Evolutionary conservation across 257 asterid genomes (phyloP), one percentile per base, ranked within the genome.

Genomic region (Dorcoceras hygrometricum): DNA sequence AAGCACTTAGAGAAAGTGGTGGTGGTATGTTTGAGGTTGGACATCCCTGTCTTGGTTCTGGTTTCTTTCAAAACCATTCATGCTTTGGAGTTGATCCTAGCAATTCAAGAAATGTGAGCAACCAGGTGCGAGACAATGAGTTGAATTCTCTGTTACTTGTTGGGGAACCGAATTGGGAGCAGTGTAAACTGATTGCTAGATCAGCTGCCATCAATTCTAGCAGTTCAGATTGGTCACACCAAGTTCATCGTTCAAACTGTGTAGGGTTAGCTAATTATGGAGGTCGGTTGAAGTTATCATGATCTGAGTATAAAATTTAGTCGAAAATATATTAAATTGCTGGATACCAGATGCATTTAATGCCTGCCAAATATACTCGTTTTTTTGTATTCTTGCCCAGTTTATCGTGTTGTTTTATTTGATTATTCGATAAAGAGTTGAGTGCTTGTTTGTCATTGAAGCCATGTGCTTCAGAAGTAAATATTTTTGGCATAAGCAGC

Each of bases 31-130:
- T 82, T 65, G 89, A 90, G 82, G 80, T 88, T 20, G 79, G 76
- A 59, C 96, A 90, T 77, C 97, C 97, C 0, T 90, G 97, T 74
- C 87, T 90, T 39, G 75, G 80, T 74, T 77, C 85, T 20, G 81
- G 81, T 31, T 80, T 76, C 26, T 59, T 71, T 28, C 85, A 78
- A 72, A 90, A 90, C n/a, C 81, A 88, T 71, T 84, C 92, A 39
- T 90, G 97, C 76, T 80, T 81, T 63, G 78, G 75, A 4, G 20
- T 50, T 39, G 73, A 74, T 71, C 51, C 70, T 54, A 62, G 71
- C 10, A 67, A 50, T 68, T 68, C 67, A 1, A 71, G 67, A 43
- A 77, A 72, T 65, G 19, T 62, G 51, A 71, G 73, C 51, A 12
- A 28, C 31, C 67, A 6, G 43, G 62, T 57, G 50, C 73, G 71